phyloP scores from a whole-genome alignment of 768 basidiomycete species.

The Udeniomyces megalosporus region DNA sequence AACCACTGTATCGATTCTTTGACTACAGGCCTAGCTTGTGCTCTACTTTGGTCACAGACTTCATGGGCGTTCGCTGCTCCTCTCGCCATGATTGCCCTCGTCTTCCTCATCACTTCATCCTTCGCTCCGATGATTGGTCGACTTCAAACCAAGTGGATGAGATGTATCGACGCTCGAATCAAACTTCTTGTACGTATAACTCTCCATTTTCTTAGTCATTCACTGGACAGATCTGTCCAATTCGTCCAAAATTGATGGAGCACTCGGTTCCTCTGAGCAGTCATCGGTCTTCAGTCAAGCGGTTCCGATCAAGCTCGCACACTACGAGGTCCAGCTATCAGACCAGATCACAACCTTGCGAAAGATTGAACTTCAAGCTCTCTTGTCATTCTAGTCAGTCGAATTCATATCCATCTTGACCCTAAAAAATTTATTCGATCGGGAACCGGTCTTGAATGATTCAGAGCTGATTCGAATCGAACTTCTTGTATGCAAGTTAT shows the following conservation, averaged over 20 bases:
- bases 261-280: neutral
- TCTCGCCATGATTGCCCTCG: neutral
- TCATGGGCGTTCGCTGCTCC: conserved; percentile 1
- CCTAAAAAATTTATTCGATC: too few species aligned
- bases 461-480: too few species aligned
- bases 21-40: neutral
- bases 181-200: conserved; percentile 3
- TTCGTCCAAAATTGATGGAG: neutral
- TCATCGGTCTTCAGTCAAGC: conserved; percentile 6
- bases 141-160: conserved; percentile 7
- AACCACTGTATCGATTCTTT: neutral
- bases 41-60: conserved; percentile 3
- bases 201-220: neutral
- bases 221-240: neutral
- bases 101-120: neutral
- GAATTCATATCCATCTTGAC: neutral
- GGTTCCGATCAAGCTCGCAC: conserved; percentile 6
- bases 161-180: neutral
- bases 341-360: neutral
- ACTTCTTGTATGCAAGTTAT: too few species aligned
- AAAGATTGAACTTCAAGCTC: neutral
- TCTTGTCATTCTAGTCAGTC: conserved; percentile 2
- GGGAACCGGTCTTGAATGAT: too few species aligned
- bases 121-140: neutral
- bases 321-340: neutral